Evolutionary conservation across 2,329 filamentous ascomycete genomes (phyloP), one percentile per base, ranked within the genome.

Genomic region (Zasmidium citrigriseum): DNA sequence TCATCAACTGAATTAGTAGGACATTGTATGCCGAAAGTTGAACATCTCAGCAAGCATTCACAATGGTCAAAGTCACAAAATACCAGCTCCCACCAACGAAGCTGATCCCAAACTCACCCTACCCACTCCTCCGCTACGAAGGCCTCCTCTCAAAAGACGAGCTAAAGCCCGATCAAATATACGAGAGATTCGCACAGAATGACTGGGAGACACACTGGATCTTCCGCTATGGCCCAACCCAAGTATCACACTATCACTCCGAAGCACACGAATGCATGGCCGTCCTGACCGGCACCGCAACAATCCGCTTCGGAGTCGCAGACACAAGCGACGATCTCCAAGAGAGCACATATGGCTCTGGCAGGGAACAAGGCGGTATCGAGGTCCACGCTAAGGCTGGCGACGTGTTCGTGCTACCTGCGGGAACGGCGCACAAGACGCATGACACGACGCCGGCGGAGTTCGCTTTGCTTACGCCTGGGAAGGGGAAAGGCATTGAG

Each of bases 371-470:
- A 0, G 82, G 80, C 0, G 83, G 82, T 0, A 55, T 86, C 0
- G 75, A 80, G 48, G 53, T 86, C 0, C 58, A 77, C 2, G 84
- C 80, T 0, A 61, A 73, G 1, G 71, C 78, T 0, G 84, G 84
- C 1, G 84, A 87, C 63, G 82, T 86, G 0, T 86, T 87, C 60
- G 72, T 86, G 16, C 74, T 86, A 2, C 84, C 84, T 0, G 81
- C 82, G 0, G 83, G 83, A 0, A 76, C 82, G 1, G 77, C 81
- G 10, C 83, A 86, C 64, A 85, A 85, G 70, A 83, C 81, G 0
- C 78, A 77, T 60, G 63, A 80, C 27, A 73, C 80, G 0, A 65
- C 53, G 9, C 79, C 80, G 2, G 72, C 68, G 0, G 67, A 68
- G 3, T 76, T 82, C 57, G 64, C 59, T 24, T 70, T 82, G 21